Conservation (phyloP, 1,284 basidiomycete species). For the Erythrobasidium hasegawianum region DNA sequence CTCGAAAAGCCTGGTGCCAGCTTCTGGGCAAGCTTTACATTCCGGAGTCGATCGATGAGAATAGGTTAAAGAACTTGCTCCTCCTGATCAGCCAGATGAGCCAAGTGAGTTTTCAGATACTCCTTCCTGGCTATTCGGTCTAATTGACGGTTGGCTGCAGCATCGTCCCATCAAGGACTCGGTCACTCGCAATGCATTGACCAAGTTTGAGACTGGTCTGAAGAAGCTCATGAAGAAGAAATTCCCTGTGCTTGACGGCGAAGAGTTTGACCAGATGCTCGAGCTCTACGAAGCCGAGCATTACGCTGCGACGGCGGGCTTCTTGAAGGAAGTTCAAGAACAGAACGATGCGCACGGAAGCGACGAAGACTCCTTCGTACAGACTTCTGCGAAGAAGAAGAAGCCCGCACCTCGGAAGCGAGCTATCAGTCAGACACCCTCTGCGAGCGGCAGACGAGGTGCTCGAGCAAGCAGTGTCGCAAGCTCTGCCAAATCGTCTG, state of each 20-base stretch:
- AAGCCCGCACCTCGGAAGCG: not conserved
- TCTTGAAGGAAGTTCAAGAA: conserved; percentile 27
- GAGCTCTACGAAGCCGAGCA: conserved; percentile 11
- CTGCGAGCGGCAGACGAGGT: not conserved
- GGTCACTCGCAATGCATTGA: conserved; percentile 65
- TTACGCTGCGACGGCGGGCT: not conserved
- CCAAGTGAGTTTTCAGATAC: conserved; percentile 39
- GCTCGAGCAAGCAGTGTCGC: conserved; percentile 4
- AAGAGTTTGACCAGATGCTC: conserved; percentile 45
- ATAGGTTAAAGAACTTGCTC: conserved; percentile 8
- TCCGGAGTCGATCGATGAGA: too few relatives aligned
- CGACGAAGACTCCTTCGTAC: not conserved
- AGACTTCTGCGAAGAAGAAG: conserved; percentile 18
- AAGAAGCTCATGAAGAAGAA: conserved; percentile 59
- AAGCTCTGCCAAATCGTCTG: not conserved
- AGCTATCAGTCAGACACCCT: not conserved
- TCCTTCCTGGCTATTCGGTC: too few relatives aligned
- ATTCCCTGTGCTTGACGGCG: conserved; percentile 66
- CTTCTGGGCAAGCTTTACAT: too few relatives aligned
- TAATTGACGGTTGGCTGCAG: too few relatives aligned
- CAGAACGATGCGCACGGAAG: conserved; percentile 9
- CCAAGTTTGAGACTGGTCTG: conserved; percentile 62
- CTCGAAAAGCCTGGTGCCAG: conserved; percentile 40
- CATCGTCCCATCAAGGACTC: conserved; percentile 69
- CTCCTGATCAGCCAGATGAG: conserved; percentile 38